Evolutionary conservation across 495 filamentous ascomycete species (phyloP), one percentile per base, ranked within the genome.

Genomic region (Cryomyces antarcticus): DNA sequence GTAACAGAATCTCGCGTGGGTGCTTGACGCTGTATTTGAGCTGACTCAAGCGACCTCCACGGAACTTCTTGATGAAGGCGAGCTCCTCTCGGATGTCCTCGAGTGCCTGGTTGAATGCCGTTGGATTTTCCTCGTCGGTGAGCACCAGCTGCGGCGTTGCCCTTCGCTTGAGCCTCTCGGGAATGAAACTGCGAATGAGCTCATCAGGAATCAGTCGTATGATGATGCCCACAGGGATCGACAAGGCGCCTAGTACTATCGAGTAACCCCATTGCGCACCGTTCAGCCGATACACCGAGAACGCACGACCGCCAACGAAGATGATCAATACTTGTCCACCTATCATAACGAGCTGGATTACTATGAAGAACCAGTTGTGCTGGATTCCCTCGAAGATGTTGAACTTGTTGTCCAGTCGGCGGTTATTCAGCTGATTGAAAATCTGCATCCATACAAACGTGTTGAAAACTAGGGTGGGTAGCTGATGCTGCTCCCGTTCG

Each of bases 371-470:
- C 39, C 60, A 69, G 57, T 93, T 95, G 47, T 64, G 70, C 38
- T 64, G 67, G 28, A 93, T 71, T 12, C 83, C 83, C 49, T 93
- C 84, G 57, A 95, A 79, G 49, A 93, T 81, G 53, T 93, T 93
- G 63, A 89, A 72, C 28, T 72, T 70, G 63, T 93, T 95, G 55
- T 95, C 87, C 11, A 95, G 67, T 1, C 84, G 80, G 39, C 84
- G 80, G 59, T 71, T 82, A 52, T 86, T 86, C 62, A 81, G 75
- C 53, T 83, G 69, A 54, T 93, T 93, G 70, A 92, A 92, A 49
- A 92, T 85, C 50, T 92, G 84, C 81, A 93, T 87, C 77, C 84
- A 93, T 33, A 89, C 81, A 51, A 88, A 93, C 1, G 80, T 83
- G 63, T 92, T 93, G 67, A 93, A 92, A 27, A 93, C 72, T 34